phyloP scores from a whole-genome alignment of 2,329 filamentous ascomycete species.

The Exophiala viscosa region DNA sequence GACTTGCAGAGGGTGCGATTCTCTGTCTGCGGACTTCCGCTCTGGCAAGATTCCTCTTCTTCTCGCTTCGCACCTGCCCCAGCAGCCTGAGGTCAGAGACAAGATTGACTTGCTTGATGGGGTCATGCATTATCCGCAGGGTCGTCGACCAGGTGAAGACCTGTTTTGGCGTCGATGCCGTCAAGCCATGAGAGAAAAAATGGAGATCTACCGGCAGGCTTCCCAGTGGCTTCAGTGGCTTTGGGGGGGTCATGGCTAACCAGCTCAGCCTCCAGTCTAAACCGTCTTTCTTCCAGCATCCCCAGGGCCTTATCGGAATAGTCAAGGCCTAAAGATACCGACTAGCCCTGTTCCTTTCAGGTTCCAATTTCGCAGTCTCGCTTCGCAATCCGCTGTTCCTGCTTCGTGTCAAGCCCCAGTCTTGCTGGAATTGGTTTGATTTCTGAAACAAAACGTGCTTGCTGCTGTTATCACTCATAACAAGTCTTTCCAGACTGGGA shows the following conservation, averaged over 20 bases:
- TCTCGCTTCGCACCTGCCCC: no score
- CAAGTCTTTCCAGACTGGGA: not conserved
- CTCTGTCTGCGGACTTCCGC: not conserved
- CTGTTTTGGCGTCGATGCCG: no score
- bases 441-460: slow-evolving; percentile 12
- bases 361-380: slow-evolving; percentile 19
- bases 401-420: slow-evolving; percentile 6
- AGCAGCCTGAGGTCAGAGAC: no score
- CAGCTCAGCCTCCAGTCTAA: not conserved
- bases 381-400: slow-evolving; percentile 8
- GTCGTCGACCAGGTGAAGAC: not conserved
- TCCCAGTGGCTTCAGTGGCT: not conserved
- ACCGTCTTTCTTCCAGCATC: not conserved
- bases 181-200: not conserved
- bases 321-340: not conserved
- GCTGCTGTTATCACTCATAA: not conserved
- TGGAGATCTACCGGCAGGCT: not conserved
- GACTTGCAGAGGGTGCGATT: not conserved
- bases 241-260: not conserved
- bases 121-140: not conserved
- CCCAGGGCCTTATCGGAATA: not conserved
- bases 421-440: slow-evolving; percentile 2
- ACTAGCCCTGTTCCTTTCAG: slow-evolving; percentile 22
- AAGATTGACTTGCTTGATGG: not conserved
- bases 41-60: not conserved